Evolutionary conservation across 2,329 filamentous ascomycete species (phyloP).

Genomic region (Neonectria faginata): DNA sequence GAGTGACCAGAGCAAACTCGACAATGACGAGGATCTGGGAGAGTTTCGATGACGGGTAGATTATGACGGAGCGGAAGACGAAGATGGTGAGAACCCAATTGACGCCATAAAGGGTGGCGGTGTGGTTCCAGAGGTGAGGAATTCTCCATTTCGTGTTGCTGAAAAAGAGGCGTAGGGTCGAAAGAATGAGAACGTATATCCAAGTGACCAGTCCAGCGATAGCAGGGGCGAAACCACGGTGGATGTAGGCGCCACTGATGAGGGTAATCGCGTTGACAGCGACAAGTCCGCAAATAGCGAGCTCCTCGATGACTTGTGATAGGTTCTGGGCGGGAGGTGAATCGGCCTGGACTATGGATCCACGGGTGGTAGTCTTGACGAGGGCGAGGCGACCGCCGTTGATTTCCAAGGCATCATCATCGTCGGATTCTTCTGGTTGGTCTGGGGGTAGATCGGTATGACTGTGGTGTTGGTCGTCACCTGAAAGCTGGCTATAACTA

Average conservation of each 20-base stretch:
- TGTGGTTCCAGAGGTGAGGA: constrained; percentile 91
- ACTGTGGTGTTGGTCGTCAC: constrained; percentile 55
- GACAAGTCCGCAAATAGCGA: constrained; percentile 79
- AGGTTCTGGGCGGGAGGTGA: constrained; percentile 79
- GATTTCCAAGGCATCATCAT: constrained; percentile 68
- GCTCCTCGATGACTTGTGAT: constrained; percentile 78
- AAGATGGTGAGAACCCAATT: constrained; percentile 84
- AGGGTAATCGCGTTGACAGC: constrained; percentile 75
- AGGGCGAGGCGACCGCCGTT: constrained; percentile 68
- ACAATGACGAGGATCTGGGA: constrained; percentile 74
- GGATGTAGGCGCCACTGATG: constrained; percentile 68
- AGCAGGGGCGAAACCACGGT: constrained; percentile 68
- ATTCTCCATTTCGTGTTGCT: constrained; percentile 74
- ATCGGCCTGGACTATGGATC: constrained; percentile 77
- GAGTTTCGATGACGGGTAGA: constrained; percentile 76
- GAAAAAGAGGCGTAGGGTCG: constrained; percentile 76
- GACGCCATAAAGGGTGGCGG: constrained; percentile 81
- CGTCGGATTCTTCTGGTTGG: constrained; percentile 67
- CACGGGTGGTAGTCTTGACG: constrained; percentile 70
- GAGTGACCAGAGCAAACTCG: constrained; percentile 79
- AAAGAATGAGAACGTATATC: constrained; percentile 83
- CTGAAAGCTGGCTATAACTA: constrained; percentile 67
- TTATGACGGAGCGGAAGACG: constrained; percentile 85
- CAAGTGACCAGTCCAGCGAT: constrained; percentile 78
- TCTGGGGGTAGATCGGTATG: constrained; percentile 67